Percentiles rank a stretch among this genome's conserved stretches.
Evolutionary conservation across 1,139 yeast species (phyloP).

Genomic region (Zygoascus hellenicus): DNA sequence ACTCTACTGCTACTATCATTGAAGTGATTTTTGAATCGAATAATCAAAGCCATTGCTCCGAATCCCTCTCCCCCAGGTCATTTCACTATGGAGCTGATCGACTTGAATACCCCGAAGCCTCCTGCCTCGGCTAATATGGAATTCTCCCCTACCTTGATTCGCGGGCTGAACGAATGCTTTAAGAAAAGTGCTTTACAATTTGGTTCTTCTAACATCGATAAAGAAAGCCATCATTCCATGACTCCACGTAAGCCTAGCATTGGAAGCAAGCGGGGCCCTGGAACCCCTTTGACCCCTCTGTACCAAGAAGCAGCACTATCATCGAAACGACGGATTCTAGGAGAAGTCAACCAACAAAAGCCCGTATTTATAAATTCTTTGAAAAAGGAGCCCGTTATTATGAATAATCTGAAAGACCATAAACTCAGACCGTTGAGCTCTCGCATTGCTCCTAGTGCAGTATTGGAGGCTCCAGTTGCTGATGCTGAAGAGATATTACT

Average conservation of each 20-base stretch:
- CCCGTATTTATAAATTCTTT: background rate
- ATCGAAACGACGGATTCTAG: conserved; percentile 15
- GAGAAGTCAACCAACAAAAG: background rate
- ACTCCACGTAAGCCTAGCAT: background rate
- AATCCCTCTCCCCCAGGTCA: background rate
- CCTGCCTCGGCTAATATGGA: conserved; percentile 14
- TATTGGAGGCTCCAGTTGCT: background rate
- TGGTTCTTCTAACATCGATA: background rate
- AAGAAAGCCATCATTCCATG: background rate
- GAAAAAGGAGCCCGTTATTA: background rate
- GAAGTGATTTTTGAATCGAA: background rate
- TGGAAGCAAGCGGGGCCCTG: conserved; percentile 16
- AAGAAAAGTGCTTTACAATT: conserved; percentile 11
- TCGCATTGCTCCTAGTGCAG: background rate
- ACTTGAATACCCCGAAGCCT: conserved; percentile 22
- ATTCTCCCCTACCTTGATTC: conserved; percentile 23
- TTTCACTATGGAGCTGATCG: conserved; percentile 18
- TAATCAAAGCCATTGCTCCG: background rate
- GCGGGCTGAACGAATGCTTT: conserved; percentile 24
- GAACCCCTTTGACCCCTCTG: conserved; percentile 22
- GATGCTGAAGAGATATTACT: background rate
- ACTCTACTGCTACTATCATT: background rate
- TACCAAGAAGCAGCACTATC: conserved; percentile 9
- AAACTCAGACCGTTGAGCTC: background rate
- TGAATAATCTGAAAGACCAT: background rate